These are phyloP conservation scores for Fagopyrum homotropicum DNA, from an alignment of 148 eudicot genomes.

Conservation along the genomic window DNA sequence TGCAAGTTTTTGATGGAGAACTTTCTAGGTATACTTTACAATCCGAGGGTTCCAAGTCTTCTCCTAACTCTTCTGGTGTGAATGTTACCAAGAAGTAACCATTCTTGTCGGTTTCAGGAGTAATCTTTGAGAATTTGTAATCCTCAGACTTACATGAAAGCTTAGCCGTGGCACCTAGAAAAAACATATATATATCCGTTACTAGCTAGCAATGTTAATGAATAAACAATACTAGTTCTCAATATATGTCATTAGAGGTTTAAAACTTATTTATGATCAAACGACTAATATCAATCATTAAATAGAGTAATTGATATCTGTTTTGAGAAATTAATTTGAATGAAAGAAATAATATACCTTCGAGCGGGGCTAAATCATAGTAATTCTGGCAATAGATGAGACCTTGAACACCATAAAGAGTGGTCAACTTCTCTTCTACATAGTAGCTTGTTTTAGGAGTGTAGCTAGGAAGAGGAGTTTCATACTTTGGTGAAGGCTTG, in stretches of 20 bases:
- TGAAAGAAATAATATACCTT: background rate
- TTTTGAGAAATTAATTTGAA: background rate
- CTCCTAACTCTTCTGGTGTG: conserved; percentile 22
- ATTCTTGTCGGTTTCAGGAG: conserved; percentile 25
- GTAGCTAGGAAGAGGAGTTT: background rate
- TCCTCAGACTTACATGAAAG: conserved; percentile 19
- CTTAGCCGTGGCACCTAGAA: conserved; percentile 20
- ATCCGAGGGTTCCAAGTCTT: conserved; percentile 17
- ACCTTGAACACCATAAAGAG: conserved; percentile 10
- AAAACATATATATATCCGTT: background rate
- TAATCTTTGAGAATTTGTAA: conserved; percentile 15
- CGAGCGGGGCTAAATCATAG: background rate
- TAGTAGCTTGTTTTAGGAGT: conserved; percentile 2
- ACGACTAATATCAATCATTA: background rate
- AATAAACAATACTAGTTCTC: background rate
- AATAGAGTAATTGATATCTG: background rate
- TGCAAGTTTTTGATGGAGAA: conserved; percentile 22
- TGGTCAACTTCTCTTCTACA: background rate
- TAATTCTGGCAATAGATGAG: conserved; percentile 1
- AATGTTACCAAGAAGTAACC: conserved; percentile 29
- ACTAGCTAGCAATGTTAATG: background rate
- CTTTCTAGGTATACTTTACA: conserved; percentile 23
- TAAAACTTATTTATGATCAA: background rate
- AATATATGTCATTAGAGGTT: too few species aligned
- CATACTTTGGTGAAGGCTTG: conserved; percentile 2